Base-by-base conservation (phyloP, 768 basidiomycete genomes). In the Amanita polypyramis region DNA sequence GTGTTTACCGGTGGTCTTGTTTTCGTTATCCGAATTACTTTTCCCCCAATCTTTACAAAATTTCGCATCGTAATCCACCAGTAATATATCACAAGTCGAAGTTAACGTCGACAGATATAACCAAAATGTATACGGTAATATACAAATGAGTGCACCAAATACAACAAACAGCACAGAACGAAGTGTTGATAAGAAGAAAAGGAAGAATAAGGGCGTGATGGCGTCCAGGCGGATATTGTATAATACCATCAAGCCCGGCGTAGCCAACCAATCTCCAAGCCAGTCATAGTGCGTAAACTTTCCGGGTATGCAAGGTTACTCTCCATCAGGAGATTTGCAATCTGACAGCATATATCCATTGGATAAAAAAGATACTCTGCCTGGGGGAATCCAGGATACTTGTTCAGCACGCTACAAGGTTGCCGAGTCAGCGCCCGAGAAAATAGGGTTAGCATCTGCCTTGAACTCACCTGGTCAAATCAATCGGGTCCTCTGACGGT, bases 331-430 rank as follows among this genome's bases (percentile, higher is more conserved):
- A 85, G 56, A 5, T 65, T 74, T 0, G 81, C 79, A 15, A 98
- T 62, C 39, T 81, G 76, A 8, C 75, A 75, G 60, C 92, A 91
- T 10, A 89, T 74, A 19, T 79, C 70, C 66, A 81, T 75, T 0
- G 94, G 88, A 58, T 97, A 96, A 29, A 76, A 79, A 7, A 96
- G 67, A 52, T 83, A 79, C 62, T 97, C 93, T n/a, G 88, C 84
- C 60, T 91, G 88, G 7, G 84, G 82, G 60, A 91, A 90, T 15
- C 83, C 80, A 29, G 87, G 86, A 60, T 88, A 85, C 54, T 73
- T 80, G 57, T 80, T 69, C 49, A 86, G 55, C 25, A 82, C 68
- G 42, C 78, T 85, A 47, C 6, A 58, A 40, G 33, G 37, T 5
- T 48, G 15, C 52, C 33, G 52, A 48, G 33, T 20, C 49, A 33